phyloP scores from a whole-genome alignment of 139 green algal species.

The Zygnema cylindricum region DNA sequence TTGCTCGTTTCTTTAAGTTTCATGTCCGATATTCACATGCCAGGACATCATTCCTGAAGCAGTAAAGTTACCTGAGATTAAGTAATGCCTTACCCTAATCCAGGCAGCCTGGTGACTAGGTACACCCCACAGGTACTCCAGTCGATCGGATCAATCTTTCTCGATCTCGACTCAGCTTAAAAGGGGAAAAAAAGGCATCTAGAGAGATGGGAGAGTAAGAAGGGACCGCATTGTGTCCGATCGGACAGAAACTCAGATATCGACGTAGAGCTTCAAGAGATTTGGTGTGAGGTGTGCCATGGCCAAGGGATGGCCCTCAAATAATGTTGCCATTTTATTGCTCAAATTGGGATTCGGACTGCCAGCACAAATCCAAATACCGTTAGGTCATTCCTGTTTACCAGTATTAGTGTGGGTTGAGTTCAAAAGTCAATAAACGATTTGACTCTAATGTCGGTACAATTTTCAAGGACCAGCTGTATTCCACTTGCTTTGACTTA shows the following conservation, averaged over 20 bases:
- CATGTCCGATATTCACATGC: no score
- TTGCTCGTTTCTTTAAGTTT: no score
- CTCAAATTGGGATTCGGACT: constrained; percentile 11
- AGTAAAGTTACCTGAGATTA: constrained; percentile 7
- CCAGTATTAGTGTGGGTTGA: no score
- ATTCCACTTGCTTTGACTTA: no score
- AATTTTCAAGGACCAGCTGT: no score
- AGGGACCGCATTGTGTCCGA: constrained; percentile 48
- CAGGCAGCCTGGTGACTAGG: constrained; percentile 70
- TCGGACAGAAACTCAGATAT: constrained; percentile 70
- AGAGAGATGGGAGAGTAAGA: not conserved
- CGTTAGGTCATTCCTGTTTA: no score
- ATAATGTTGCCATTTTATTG: constrained; percentile 65
- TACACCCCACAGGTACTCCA: constrained; percentile 86
- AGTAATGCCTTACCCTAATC: constrained; percentile 35
- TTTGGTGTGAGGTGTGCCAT: constrained; percentile 78
- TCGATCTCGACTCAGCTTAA: no score
- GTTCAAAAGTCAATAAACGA: no score
- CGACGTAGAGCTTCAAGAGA: constrained; percentile 89
- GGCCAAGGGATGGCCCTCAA: constrained; percentile 85
- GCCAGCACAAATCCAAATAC: constrained; percentile 5
- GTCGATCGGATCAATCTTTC: constrained; percentile 82
- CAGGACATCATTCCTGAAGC: no score
- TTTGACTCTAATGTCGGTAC: no score
- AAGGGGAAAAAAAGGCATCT: no score